These are phyloP conservation scores for Phyllosticta ampelicida DNA, from an alignment of 2,329 filamentous ascomycete species.

Conservation along the genomic window DNA sequence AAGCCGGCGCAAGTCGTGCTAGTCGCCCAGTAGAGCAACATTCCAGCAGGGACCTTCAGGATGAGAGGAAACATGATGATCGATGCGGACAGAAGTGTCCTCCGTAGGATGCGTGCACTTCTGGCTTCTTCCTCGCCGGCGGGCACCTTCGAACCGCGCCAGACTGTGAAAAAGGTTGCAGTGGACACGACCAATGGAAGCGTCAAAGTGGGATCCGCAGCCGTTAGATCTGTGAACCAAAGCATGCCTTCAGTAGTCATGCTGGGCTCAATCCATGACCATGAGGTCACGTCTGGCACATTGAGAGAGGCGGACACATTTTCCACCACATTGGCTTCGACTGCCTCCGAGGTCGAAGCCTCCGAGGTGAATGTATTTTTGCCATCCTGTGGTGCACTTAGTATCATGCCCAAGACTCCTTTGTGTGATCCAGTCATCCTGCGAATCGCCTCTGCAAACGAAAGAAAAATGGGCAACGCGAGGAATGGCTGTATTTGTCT, in stretches of 20 bases:
- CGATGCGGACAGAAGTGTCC: conserved; percentile 20
- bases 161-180: conserved; percentile 15
- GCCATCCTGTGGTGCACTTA: background rate
- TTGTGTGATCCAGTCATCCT: conserved; percentile 23
- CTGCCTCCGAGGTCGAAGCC: background rate
- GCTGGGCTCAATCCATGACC: conserved; percentile 34
- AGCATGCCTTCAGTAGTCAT: conserved; percentile 47
- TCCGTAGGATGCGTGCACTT: conserved; percentile 8
- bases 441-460: conserved; percentile 26
- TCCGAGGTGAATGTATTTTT: background rate
- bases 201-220: conserved; percentile 40
- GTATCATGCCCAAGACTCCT: conserved; percentile 12
- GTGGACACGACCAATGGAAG: conserved; percentile 40
- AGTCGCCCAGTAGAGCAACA: conserved; percentile 32
- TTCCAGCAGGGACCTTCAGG: conserved; percentile 27
- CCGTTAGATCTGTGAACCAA: conserved; percentile 49
- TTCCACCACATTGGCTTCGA: background rate
- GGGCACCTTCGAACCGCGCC: background rate
- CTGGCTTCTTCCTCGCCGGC: background rate
- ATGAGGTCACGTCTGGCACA: background rate
- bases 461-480: conserved; percentile 27
- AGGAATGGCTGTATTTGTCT: conserved; percentile 4
- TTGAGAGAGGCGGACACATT: background rate
- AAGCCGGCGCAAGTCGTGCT: conserved; percentile 25
- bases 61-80: conserved; percentile 23